Base-by-base conservation (phyloP, 2,329 filamentous ascomycete species). In the Epicoccum nigrum region DNA sequence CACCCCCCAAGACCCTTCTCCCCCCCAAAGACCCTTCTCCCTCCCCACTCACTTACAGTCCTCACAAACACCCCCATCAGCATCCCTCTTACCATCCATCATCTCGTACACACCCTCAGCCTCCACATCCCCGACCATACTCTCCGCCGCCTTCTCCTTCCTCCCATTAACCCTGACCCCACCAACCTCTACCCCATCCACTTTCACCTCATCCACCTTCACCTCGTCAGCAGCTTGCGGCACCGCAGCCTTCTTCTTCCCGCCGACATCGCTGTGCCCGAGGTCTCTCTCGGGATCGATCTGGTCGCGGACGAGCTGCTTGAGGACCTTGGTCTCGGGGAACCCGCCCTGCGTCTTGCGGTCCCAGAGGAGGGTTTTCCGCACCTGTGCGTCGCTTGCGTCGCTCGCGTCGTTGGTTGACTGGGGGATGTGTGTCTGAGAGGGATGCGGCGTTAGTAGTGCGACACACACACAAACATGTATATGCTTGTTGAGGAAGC, bases 321-420 rank as follows among this genome's bases (percentile, higher is more conserved):
- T 97, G 34, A 97, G 81, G 61, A 93, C 87, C 75, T 97, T 96
- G 2, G 90, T 92, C 76, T 97, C 92, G 76, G 52, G 94, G 74
- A 99, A 99, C 0, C 94, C 92, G 23, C 90, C 90, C 68, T 97
- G 87, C 3, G 75, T 70, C 71, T 92, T 95, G 55, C 94, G 83
- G 78, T 97, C 91, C 94, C 94, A 99, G 25, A 97, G 78, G 2
- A 88, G 68, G 23, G 80, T 83, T 48, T 82, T 77, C 56, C 77
- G 64, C 2, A 75, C 70, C 12, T 70, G 59, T 5, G 60, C 55
- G 16, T 53, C 34, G 11, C n/a, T n/a, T n/a, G n/a, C n/a, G n/a
- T n/a, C n/a, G n/a, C n/a, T n/a, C n/a, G n/a, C n/a, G n/a, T n/a
- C n/a, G n/a, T n/a, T n/a, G n/a, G n/a, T n/a, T 51, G 32, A 3